Percentiles rank a stretch among this genome's conserved stretches.
phyloP scores from a whole-genome alignment of 1,139 yeast genomes.

The Debaryomyces sp. region DNA sequence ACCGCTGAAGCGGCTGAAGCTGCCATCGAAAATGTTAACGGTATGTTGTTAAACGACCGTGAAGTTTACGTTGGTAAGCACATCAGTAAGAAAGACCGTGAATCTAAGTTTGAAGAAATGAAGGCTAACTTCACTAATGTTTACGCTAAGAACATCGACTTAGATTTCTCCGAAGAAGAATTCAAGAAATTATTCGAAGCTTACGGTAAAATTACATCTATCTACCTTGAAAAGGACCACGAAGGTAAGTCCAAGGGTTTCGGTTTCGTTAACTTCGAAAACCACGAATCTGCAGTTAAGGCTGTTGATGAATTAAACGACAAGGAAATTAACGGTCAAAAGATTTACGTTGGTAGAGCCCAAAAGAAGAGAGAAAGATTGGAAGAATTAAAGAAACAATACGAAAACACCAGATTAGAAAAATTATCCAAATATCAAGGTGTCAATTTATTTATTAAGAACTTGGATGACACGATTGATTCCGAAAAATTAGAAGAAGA shows the following conservation, averaged over 20 bases:
- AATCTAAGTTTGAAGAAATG: slow-evolving; percentile 88
- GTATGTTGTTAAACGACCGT: slow-evolving; percentile 97
- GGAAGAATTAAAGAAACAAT: slow-evolving; percentile 94
- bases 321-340: slow-evolving; percentile 80
- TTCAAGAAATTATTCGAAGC: slow-evolving; percentile 72
- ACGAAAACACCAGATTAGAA: slow-evolving; percentile 92
- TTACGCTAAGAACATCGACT: slow-evolving; percentile 86
- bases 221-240: slow-evolving; percentile 76
- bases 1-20: slow-evolving; percentile 90
- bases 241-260: slow-evolving; percentile 95
- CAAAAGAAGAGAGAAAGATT: slow-evolving; percentile 98
- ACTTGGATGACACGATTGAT: slow-evolving; percentile 90
- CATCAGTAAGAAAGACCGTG: slow-evolving; percentile 92
- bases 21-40: slow-evolving; percentile 97
- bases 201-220: slow-evolving; percentile 83
- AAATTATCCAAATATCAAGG: slow-evolving; percentile 96
- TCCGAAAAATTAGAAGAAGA: slow-evolving; percentile 92
- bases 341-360: slow-evolving; percentile 96
- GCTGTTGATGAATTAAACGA: slow-evolving; percentile 95
- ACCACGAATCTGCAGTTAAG: slow-evolving; percentile 84
- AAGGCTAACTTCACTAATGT: slow-evolving; percentile 95
- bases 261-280: slow-evolving; percentile 90
- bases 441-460: slow-evolving; percentile 94
- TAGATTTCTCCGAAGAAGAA: slow-evolving; percentile 72
- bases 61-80: slow-evolving; percentile 97